Conservation (phyloP, 208 protist genomes). For the Acanthamoeba royreba region DNA sequence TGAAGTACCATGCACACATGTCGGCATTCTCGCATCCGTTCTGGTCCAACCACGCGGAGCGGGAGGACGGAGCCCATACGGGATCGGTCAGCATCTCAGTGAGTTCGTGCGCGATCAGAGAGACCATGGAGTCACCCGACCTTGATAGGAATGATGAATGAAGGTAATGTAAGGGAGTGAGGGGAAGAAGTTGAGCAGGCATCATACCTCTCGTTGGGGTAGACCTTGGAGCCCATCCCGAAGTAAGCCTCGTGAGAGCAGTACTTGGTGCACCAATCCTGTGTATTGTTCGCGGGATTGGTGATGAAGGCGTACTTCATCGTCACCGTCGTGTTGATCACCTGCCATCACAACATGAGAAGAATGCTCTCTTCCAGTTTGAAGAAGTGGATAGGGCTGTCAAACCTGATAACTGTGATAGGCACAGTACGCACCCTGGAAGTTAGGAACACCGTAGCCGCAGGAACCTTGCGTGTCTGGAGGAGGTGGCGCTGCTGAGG, state of each 20-base stretch:
- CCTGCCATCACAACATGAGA: background rate
- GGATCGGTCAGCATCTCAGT: background rate
- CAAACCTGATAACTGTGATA: background rate
- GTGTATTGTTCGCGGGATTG: background rate
- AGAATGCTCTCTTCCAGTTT: no score
- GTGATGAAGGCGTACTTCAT: background rate
- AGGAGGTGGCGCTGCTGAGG: background rate
- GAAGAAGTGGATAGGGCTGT: background rate
- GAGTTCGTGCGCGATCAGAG: background rate
- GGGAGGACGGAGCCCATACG: background rate
- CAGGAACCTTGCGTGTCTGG: background rate
- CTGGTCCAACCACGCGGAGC: background rate
- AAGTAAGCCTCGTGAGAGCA: constrained; percentile 22
- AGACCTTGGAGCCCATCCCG: background rate
- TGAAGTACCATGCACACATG: background rate
- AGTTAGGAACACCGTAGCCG: background rate
- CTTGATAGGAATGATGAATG: background rate
- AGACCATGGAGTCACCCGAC: background rate
- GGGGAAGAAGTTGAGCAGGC: background rate
- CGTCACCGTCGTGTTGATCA: background rate
- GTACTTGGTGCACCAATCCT: background rate
- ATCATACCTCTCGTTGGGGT: background rate
- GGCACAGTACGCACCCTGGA: background rate
- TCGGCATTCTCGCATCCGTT: background rate
- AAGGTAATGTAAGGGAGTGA: background rate